These are phyloP conservation scores for Rheum nobile DNA, from an alignment of 148 eudicot genomes.

Conservation along the genomic window DNA sequence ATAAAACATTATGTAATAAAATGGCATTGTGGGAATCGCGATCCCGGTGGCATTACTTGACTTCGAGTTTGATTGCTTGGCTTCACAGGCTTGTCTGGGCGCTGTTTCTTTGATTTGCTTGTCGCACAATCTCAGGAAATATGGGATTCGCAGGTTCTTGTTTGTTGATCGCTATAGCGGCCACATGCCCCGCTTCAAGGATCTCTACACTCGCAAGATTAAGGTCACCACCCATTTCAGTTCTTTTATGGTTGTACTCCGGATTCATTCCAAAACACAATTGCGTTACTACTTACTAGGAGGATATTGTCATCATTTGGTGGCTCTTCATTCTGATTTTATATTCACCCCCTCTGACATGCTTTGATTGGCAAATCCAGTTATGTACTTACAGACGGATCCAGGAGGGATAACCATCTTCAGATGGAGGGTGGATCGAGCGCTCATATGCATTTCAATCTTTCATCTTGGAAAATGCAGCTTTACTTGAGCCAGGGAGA, in stretches of 20 bases:
- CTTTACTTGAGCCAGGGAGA: neutral
- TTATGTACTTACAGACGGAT: slow-evolving; percentile 71
- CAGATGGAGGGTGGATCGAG: slow-evolving; percentile 77
- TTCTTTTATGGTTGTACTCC: too few relatives aligned
- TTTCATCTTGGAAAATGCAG: slow-evolving; percentile 13
- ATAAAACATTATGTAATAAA: too few relatives aligned
- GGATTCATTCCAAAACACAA: too few relatives aligned
- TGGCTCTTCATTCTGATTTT: too few relatives aligned
- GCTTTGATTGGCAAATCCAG: slow-evolving; percentile 24
- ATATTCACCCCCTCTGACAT: too few relatives aligned
- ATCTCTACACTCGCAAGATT: slow-evolving; percentile 44
- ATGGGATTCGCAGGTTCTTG: slow-evolving; percentile 46
- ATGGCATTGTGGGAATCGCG: slow-evolving; percentile 27
- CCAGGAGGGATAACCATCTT: slow-evolving; percentile 81
- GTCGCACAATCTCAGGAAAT: slow-evolving; percentile 44
- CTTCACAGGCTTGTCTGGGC: slow-evolving; percentile 41
- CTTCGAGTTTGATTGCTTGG: slow-evolving; percentile 42
- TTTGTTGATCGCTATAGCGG: slow-evolving; percentile 53
- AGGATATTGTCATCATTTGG: too few relatives aligned
- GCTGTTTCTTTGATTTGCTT: slow-evolving; percentile 57
- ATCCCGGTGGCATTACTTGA: slow-evolving; percentile 29
- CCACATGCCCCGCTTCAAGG: slow-evolving; percentile 32
- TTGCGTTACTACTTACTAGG: too few relatives aligned
- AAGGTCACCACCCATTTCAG: too few relatives aligned
- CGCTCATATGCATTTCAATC: slow-evolving; percentile 50